These are phyloP conservation scores for Trichoderma erinaceum DNA, from an alignment of 495 filamentous ascomycete species.

Conservation along the genomic window DNA sequence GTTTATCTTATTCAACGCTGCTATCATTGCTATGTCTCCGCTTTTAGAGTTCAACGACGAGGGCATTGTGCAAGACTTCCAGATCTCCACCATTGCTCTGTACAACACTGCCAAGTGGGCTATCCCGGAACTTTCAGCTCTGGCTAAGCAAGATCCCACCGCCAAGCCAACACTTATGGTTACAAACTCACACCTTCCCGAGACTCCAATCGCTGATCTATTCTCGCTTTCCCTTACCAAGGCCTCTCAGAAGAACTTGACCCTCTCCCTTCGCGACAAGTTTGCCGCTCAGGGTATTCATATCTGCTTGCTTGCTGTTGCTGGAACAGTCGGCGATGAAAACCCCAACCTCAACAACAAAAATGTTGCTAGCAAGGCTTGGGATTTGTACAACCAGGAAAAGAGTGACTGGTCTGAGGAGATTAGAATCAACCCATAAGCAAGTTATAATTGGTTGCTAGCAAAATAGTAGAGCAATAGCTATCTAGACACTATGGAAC, in stretches of 20 bases:
- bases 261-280: constrained; percentile 27
- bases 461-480: neutral
- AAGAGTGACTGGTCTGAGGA: constrained; percentile 15
- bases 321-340: constrained; percentile 28
- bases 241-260: constrained; percentile 36
- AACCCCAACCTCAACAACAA: constrained; percentile 29
- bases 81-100: constrained; percentile 36
- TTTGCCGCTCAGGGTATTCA: constrained; percentile 33
- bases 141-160: constrained; percentile 21
- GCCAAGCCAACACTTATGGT: constrained; percentile 32
- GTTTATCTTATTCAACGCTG: constrained; percentile 38
- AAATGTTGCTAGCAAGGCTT: constrained; percentile 34
- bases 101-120: constrained; percentile 30
- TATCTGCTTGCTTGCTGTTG: constrained; percentile 33
- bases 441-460: neutral
- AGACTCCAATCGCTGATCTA: constrained; percentile 30
- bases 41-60: constrained; percentile 27
- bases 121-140: constrained; percentile 28
- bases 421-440: constrained; percentile 8
- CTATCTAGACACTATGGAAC: neutral
- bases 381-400: constrained; percentile 31
- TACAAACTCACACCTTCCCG: constrained; percentile 31
- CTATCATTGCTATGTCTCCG: constrained; percentile 27
- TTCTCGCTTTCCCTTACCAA: constrained; percentile 38
- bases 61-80: constrained; percentile 35